Percentiles rank a stretch among this genome's conserved stretches.
phyloP scores from a whole-genome alignment of 2,329 filamentous ascomycete species.

The Tolypocladium ovalisporum region DNA sequence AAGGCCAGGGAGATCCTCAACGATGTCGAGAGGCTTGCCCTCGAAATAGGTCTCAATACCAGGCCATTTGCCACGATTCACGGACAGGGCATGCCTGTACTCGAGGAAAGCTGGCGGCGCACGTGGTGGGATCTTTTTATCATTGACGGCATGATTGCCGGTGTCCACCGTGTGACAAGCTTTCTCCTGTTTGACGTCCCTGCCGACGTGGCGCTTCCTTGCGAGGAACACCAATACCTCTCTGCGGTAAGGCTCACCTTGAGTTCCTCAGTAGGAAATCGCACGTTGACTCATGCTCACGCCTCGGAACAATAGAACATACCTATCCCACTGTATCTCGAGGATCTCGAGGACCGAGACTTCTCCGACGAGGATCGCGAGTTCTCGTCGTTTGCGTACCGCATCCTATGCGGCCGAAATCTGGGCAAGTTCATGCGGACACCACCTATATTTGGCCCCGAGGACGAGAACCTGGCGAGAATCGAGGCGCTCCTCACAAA shows the following conservation, averaged over 20 bases:
- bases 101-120: constrained; percentile 75
- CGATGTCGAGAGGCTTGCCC: constrained; percentile 58
- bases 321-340: constrained; percentile 49
- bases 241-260: constrained; percentile 35
- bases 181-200: constrained; percentile 58
- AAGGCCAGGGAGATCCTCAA: constrained; percentile 57
- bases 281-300: not conserved
- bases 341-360: constrained; percentile 66
- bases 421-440: constrained; percentile 63
- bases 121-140: constrained; percentile 86
- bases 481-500: constrained; percentile 50
- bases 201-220: constrained; percentile 64
- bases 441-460: constrained; percentile 37
- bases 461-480: constrained; percentile 39
- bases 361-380: constrained; percentile 58
- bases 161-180: constrained; percentile 61
- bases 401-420: constrained; percentile 70
- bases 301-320: constrained; percentile 32
- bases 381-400: constrained; percentile 80
- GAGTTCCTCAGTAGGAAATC: too few relatives aligned
- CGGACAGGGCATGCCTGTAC: constrained; percentile 51
- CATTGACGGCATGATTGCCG: constrained; percentile 76
- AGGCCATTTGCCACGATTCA: constrained; percentile 53
- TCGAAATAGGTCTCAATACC: constrained; percentile 68
- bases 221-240: constrained; percentile 67